A percentile compares a stretch with the other conserved stretches of the same genome.
phyloP scores from a whole-genome alignment of 2,329 filamentous ascomycete genomes.

The Aspergillus persii region DNA sequence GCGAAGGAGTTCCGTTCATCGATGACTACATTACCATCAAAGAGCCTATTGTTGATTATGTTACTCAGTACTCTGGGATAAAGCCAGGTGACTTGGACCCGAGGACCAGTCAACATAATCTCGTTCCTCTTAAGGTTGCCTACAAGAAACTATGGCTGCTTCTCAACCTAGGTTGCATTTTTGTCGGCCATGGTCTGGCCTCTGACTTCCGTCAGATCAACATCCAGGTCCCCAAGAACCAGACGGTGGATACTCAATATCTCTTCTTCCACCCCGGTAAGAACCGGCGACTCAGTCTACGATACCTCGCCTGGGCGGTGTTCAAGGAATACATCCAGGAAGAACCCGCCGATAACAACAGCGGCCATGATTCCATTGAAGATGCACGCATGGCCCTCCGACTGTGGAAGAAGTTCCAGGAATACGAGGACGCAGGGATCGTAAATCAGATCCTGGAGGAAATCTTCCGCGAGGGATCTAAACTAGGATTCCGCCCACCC shows the following conservation, averaged over 20 bases:
- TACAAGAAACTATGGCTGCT: constrained; percentile 99
- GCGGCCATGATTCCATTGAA: constrained; percentile 85
- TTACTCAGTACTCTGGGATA: constrained; percentile 93
- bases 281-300: constrained; percentile 81
- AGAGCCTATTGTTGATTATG: constrained; percentile 89
- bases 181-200: constrained; percentile 88
- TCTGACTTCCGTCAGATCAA: constrained; percentile 98
- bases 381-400: constrained; percentile 88
- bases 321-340: constrained; percentile 93
- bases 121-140: constrained; percentile 82
- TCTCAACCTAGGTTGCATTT: constrained; percentile 88
- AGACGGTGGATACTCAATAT: constrained; percentile 92
- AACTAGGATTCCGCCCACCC: constrained; percentile 58
- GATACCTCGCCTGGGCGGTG: constrained; percentile 87
- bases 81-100: constrained; percentile 80
- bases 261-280: constrained; percentile 81
- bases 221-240: constrained; percentile 84
- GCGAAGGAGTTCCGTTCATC: constrained; percentile 84
- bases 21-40: constrained; percentile 94
- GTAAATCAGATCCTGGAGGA: constrained; percentile 81
- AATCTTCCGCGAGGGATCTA: constrained; percentile 69
- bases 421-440: constrained; percentile 83
- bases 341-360: constrained; percentile 55
- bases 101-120: constrained; percentile 71
- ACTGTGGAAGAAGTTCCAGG: constrained; percentile 83